Evolutionary conservation across 371 early-diverging fungal genomes (phyloP), one percentile per base, ranked within the genome.

Genomic region (Rhizomucor pusillus): DNA sequence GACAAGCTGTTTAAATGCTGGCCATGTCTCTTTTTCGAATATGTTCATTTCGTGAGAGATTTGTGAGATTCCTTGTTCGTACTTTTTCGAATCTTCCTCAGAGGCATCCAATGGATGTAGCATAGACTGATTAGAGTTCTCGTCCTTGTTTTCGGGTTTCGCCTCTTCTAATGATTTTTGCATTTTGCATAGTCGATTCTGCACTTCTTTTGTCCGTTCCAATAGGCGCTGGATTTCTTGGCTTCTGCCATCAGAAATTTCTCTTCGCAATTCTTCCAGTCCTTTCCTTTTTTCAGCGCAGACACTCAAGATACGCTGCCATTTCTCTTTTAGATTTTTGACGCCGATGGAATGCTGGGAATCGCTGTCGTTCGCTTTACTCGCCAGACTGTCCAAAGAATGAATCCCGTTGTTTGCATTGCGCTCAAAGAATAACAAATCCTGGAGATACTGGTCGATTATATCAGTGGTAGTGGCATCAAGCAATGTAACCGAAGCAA

Each of bases 101-200:
- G 66, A 59, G 47, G 64, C 67, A 49, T 69, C 73, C 63, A 73
- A 54, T 39, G 73, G 73, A 60, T 73, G 73, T 19, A 73, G 16
- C 3, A 52, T 47, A 9, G 29, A 5, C 7, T 29, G 29, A 29
- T 29, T 29, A 3, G 29, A 29, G 7, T 41, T 37, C 43, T 56
- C 43, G 7, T 51, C 47, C 40, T 25, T 56, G 35, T 56, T 51
- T 16, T 50, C 53, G 24, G 56, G 56, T 18, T 56, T 33, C 10
- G 56, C 51, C 14, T 37, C 11, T 11, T 57, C 51, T n/a, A 57
- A 10, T 3, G 40, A 46, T n/a, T 57, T 29, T 13, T 22, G 35
- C 35, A 51, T 23, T 0, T 29, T 14, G 6, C 12, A 34, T 23
- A 57, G 44, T n/a, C 56, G 40, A 16, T 43, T 40, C 33, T 56